Evolutionary conservation across 371 early-diverging fungal genomes (phyloP).

Genomic region (Mucor saturninus): DNA sequence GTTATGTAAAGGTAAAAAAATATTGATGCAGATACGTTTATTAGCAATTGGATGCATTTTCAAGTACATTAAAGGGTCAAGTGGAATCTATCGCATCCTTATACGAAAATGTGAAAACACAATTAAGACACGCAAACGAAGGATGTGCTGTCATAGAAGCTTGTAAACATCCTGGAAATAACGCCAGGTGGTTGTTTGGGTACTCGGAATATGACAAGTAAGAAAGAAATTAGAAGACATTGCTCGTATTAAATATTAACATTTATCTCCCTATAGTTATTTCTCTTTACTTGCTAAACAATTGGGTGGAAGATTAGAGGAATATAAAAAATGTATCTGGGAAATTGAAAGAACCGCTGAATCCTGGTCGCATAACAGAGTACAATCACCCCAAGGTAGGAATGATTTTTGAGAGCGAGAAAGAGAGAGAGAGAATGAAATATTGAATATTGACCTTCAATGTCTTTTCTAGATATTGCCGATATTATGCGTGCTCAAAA

Average conservation of each 20-base stretch:
- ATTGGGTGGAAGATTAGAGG: constrained; percentile 36
- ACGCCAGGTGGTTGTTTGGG: constrained; percentile 48
- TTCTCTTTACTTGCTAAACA: constrained; percentile 36
- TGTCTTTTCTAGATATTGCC: constrained; percentile 45
- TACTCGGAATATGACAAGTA: constrained; percentile 48
- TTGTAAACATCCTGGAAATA: constrained; percentile 39
- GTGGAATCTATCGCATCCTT: constrained; percentile 31
- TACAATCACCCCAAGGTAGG: constrained; percentile 51
- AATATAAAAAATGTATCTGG: constrained; percentile 47
- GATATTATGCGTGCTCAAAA: constrained; percentile 67
- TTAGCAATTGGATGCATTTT: constrained; percentile 46
- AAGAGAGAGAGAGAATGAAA: no score
- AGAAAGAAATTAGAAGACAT: background rate
- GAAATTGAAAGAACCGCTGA: constrained; percentile 50
- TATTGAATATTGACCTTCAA: background rate
- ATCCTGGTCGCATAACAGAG: constrained; percentile 41
- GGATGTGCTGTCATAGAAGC: constrained; percentile 45
- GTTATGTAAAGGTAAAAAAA: background rate
- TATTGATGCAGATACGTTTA: background rate
- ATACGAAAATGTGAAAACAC: constrained; percentile 38
- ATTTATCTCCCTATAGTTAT: constrained; percentile 28
- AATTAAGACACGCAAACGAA: constrained; percentile 46
- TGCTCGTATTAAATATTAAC: background rate
- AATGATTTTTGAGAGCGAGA: background rate
- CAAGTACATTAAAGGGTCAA: constrained; percentile 35